phyloP scores from a whole-genome alignment of 345 rosid species.

The Pelargonium nanum region DNA sequence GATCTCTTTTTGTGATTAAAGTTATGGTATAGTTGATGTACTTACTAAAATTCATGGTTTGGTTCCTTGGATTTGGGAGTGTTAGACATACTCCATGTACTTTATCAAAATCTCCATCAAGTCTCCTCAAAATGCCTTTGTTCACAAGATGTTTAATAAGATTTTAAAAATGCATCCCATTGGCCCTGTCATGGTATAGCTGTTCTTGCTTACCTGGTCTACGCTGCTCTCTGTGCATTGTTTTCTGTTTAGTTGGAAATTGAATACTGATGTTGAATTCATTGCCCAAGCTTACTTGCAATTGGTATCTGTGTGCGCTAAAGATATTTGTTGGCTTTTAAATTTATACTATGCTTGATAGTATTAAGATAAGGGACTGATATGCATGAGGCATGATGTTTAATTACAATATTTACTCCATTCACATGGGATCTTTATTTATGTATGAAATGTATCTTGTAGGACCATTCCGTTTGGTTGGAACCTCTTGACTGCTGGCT shows the following conservation, averaged over 20 bases:
- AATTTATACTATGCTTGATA: not conserved
- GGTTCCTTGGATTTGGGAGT: no score
- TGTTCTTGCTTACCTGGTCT: not conserved
- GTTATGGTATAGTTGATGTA: not conserved
- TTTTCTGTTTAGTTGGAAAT: not conserved
- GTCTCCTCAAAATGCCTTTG: not conserved
- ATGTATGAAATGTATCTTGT: constrained; percentile 8
- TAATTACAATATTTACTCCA: not conserved
- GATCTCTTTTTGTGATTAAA: no score
- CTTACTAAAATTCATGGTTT: no score
- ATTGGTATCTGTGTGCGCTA: not conserved
- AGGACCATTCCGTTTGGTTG: constrained; percentile 99
- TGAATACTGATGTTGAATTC: not conserved
- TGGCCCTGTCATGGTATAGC: not conserved
- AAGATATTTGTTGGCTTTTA: not conserved
- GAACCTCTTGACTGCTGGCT: constrained; percentile 91
- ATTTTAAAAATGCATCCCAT: not conserved
- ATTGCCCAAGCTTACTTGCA: not conserved
- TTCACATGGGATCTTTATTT: not conserved
- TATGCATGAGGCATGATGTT: not conserved
- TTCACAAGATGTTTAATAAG: not conserved
- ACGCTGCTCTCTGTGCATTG: not conserved
- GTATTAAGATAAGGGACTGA: not conserved
- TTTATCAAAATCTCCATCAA: not conserved
- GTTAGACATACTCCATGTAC: no score